Percentiles rank a stretch among this genome's conserved stretches.
phyloP scores from a whole-genome alignment of 2,329 filamentous ascomycete species.

The Lachnum nothofagi region DNA sequence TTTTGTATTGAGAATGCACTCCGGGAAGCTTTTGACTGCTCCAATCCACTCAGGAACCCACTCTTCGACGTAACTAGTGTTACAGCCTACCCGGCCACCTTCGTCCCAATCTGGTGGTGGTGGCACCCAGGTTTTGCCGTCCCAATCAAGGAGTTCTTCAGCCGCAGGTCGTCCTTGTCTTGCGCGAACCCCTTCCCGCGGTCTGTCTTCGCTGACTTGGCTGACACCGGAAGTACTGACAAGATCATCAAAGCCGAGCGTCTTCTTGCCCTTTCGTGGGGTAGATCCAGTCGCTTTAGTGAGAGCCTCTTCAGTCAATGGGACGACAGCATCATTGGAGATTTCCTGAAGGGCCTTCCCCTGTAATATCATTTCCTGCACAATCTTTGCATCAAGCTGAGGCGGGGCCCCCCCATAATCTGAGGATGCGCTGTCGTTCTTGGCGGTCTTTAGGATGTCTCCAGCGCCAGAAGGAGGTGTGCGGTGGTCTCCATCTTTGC shows the following conservation, averaged over 20 bases:
- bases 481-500: too few relatives aligned
- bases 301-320: constrained; percentile 11
- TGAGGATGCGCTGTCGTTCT: background rate
- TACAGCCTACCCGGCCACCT: constrained; percentile 21
- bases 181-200: constrained; percentile 18
- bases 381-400: background rate
- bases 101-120: constrained; percentile 25
- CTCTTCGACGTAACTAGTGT: constrained; percentile 20
- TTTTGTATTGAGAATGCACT: background rate
- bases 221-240: background rate
- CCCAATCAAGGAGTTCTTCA: constrained; percentile 23
- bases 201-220: constrained; percentile 2
- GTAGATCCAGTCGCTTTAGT: constrained; percentile 5
- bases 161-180: constrained; percentile 18
- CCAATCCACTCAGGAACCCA: constrained; percentile 29
- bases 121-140: constrained; percentile 18
- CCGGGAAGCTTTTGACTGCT: background rate
- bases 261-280: background rate
- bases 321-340: background rate
- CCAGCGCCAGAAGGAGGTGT: too few relatives aligned
- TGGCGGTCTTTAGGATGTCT: background rate
- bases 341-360: background rate
- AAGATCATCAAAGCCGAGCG: background rate
- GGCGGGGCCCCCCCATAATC: background rate
- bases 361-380: background rate